Evolutionary conservation across 371 early-diverging fungal genomes (phyloP), one percentile per base, ranked within the genome.

Genomic region (Lichtheimia hyalospora): DNA sequence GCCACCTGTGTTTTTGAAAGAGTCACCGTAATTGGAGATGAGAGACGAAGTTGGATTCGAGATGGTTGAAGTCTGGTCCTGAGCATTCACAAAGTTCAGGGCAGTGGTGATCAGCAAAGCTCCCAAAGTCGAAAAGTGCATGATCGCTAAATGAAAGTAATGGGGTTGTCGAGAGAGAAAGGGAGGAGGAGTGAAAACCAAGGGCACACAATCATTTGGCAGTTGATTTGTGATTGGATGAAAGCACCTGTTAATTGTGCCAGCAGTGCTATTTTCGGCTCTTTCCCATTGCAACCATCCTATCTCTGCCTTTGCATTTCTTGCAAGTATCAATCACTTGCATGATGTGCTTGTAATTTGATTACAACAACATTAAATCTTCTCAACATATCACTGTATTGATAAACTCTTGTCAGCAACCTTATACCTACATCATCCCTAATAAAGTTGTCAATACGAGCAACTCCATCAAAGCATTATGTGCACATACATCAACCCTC

Each of bases 1-100:
- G 53, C 79, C 79, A 24, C 79, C 79, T 2, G 54, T 52, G 39
- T 75, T 75, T 41, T 60, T 69, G 50, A 77, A 77, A 14, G 52
- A 52, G 43, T 54, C 54, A 3, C 65, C 70, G 49, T 74, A 77
- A 50, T 74, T 66, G 7, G 66, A 57, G 40, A 50, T 62, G 27
- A 62, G 34, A 23, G 58, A 63, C 6, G 61, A 54, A 8, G 24
- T 28, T 39, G 20, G 28, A 28, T 61, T 60, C 44, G 54, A 49
- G 40, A 53, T 54, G 15, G 66, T 48, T 10, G 64, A 49, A 28
- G 15, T 48, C 55, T 54, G 63, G 27, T 49, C 49, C 42, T 58
- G 60, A 40, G 54, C 54, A 20, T 41, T 44, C 5, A 39, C 20
- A 3, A 62, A 18, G 15, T 60, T 52, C 0, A 57, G 43, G 7